Conservation (phyloP, 441 rosid species). For the Macaranga tanarius region DNA sequence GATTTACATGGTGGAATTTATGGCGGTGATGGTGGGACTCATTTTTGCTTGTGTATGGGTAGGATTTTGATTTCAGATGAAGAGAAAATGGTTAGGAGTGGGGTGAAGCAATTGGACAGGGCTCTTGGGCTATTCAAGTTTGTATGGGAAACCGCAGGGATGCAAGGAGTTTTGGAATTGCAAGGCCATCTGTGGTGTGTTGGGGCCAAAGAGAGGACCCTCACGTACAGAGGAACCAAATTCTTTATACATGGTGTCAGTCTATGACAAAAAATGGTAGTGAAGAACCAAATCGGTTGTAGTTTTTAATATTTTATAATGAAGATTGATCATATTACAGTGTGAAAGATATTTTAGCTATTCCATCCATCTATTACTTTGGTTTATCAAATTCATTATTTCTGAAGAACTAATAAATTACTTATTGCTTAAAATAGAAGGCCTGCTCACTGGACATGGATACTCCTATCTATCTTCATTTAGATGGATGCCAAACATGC, state of each 20-base stretch:
- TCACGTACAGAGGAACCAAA: slow-evolving; percentile 47
- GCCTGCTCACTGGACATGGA: neutral
- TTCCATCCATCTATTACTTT: neutral
- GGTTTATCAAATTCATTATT: neutral
- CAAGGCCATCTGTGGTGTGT: slow-evolving; percentile 73
- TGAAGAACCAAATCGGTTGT: neutral
- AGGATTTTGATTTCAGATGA: slow-evolving; percentile 59
- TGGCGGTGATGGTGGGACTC: slow-evolving; percentile 27
- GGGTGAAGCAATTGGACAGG: slow-evolving; percentile 68
- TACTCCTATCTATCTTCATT: neutral
- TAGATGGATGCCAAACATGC: neutral
- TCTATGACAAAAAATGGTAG: slow-evolving; percentile 24
- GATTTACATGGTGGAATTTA: slow-evolving; percentile 65
- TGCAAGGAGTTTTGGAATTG: slow-evolving; percentile 53
- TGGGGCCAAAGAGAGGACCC: slow-evolving; percentile 47
- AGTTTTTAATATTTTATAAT: neutral
- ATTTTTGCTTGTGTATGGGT: slow-evolving; percentile 52
- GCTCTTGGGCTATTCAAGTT: slow-evolving; percentile 58
- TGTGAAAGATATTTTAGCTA: neutral
- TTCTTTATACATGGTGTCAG: slow-evolving; percentile 59
- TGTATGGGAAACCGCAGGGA: slow-evolving; percentile 68
- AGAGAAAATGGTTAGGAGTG: slow-evolving; percentile 53
- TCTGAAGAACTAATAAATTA: neutral
- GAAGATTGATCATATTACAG: neutral
- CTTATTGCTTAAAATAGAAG: neutral